Percentiles rank a stretch among this genome's conserved stretches.
Evolutionary conservation across 352 stramenopile species (phyloP).

Genomic region (Globisporangium iwayamae): DNA sequence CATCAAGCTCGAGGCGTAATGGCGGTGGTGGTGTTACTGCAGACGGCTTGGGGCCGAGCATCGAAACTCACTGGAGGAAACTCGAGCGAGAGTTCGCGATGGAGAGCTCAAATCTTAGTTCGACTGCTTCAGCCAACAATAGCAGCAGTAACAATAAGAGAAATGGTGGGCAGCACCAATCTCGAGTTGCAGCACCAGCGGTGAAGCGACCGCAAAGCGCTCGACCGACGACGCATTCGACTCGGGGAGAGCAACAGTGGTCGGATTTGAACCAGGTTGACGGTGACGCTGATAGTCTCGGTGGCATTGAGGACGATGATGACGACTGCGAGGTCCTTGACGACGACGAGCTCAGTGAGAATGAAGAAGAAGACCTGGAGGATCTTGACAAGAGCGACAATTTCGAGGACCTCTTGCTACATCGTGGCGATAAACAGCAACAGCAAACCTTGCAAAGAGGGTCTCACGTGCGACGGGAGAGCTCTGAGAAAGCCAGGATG

Average conservation of each 20-base stretch:
- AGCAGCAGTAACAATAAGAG: neutral
- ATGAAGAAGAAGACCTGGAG: slow-evolving; percentile 16
- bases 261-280: neutral
- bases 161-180: neutral
- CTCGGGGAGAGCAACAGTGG: neutral
- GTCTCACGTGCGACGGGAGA: neutral
- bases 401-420: slow-evolving; percentile 12
- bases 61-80: slow-evolving; percentile 42
- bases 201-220: slow-evolving; percentile 40
- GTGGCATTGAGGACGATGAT: slow-evolving; percentile 26
- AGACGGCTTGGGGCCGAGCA: slow-evolving; percentile 6
- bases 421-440: neutral
- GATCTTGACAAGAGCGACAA: slow-evolving; percentile 15
- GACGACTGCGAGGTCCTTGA: slow-evolving; percentile 37
- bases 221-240: slow-evolving; percentile 14
- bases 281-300: neutral
- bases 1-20: neutral
- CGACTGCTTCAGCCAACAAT: neutral
- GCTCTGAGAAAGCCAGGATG: neutral
- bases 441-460: neutral
- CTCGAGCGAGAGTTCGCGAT: slow-evolving; percentile 34
- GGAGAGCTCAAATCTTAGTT: slow-evolving; percentile 6
- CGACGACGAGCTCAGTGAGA: slow-evolving; percentile 36
- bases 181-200: slow-evolving; percentile 10
- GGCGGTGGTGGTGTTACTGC: neutral